Base-by-base conservation (phyloP, 148 eudicot genomes). In the Amaranthus cruentus region DNA sequence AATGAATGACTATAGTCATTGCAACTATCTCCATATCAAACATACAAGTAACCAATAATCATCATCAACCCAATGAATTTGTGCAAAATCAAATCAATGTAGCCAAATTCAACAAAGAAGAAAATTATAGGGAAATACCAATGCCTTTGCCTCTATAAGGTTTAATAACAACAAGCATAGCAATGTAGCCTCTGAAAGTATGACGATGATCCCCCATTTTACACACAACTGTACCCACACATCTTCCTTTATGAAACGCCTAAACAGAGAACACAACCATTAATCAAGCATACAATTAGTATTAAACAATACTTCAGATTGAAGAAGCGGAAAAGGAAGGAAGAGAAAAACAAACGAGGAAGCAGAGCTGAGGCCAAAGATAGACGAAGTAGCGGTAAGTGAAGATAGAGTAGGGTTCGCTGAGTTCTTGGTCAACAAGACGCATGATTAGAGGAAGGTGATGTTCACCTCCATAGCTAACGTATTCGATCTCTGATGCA, bases 321-420 rank as follows among this genome's bases (percentile, higher is more conserved):
- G 3, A 49, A 44, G 56, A 6, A 65, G 10, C 60, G 52, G 50
- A 52, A 42, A 43, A 56, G 12, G 49, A 50, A 47, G 43, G 61
- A n/a, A 9, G 7, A 44, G 50, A 68, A 51, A 8, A 9, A 78
- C 84, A 59, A 67, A 91, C 97, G 55, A 91, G 88, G 81, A 95
- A 88, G 70, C 88, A 88, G 77, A 95, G 96, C 21, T 90, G 87
- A 50, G 98, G 98, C 98, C 98, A 95, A 42, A 90, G 93, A 75
- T 95, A 90, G 85, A 95, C 98, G 74, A 95, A 95, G 84, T 95
- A 95, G 67, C 98, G 91, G 59, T 95, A 95, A 51, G 98, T 95
- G 85, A 95, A 95, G 83, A 95, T 95, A 73, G 98, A 95, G 80
- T 95, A 95, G 70, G 98, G 97, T 77, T 95, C 98, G 56, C 98